Evolutionary conservation across 2,329 filamentous ascomycete species (phyloP), one percentile per base, ranked within the genome.

Genomic region (Calonectria henricotiae): DNA sequence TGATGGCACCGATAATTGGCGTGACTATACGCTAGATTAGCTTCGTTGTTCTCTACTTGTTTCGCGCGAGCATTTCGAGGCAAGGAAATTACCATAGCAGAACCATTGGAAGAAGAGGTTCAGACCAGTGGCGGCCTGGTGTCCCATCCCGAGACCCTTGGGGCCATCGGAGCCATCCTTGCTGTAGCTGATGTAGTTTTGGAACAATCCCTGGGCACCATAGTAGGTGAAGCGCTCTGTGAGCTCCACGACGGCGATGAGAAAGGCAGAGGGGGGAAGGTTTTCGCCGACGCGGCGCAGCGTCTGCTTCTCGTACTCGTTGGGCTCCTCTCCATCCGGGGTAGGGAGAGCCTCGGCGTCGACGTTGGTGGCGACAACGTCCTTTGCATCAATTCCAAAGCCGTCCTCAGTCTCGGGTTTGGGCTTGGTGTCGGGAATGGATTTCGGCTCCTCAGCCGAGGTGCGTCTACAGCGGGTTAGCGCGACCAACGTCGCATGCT

Each of bases 191-290:
- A 89, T 83, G 77, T 89, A 90, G 78, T 89, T 89, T 73, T 89
- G 87, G 79, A 89, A 89, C 43, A 88, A 78, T 67, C 87, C 87
- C 60, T 84, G 84, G 67, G 86, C 71, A 58, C 69, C 61, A 27
- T 89, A 89, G 82, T 87, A 89, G 68, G 88, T 86, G 82, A 90
- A 90, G 65, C 89, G 87, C 78, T 90, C 89, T 1, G 80, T 83
- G 46, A 89, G 79, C 75, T 90, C 89, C 54, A 90, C 87, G 17
- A 88, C 73, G 35, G 88, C 88, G 37, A 90, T 87, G 63, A 90
- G 81, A 82, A 86, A 89, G 63, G 88, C 88, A 0, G 87, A 88
- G 39, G 85, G 72, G 13, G 89, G 89, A 60, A 90, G 80, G 70
- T 85, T 86, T 79, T 89, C 88, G 44, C 86, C 86, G 37, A 90